Percentiles rank a stretch among this genome's conserved stretches.
Conservation (phyloP, 495 filamentous ascomycete species). For the Friedmanniomyces endolithicus region DNA sequence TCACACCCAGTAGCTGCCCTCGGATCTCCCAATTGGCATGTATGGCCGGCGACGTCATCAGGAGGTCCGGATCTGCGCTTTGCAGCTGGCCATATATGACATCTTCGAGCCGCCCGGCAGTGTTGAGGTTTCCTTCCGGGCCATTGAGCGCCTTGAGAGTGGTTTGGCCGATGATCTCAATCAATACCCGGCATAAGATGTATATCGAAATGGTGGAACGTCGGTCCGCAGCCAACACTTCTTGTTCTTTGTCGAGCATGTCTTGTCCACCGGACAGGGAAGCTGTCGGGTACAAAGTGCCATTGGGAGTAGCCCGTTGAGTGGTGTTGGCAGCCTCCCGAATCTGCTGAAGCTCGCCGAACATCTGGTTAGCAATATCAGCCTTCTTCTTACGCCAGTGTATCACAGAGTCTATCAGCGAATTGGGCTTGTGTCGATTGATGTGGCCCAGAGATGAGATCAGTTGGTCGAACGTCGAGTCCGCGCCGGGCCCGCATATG, state of each 20-base stretch:
- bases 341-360: conserved; percentile 7
- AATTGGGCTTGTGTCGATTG: conserved; percentile 81
- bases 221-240: conserved; percentile 64
- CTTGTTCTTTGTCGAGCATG: conserved; percentile 39
- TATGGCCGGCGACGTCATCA: conserved; percentile 64
- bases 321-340: conserved; percentile 2
- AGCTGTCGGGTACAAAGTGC: background rate
- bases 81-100: conserved; percentile 91
- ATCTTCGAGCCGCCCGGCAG: conserved; percentile 70
- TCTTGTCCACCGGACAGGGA: conserved; percentile 2
- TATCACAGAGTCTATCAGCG: conserved; percentile 95
- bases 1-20: conserved; percentile 77
- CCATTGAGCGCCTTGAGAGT: conserved; percentile 62
- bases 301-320: background rate
- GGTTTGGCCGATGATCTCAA: conserved; percentile 87
- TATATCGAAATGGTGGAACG: conserved; percentile 88
- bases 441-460: conserved; percentile 89
- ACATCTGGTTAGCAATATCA: conserved; percentile 48
- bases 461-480: conserved; percentile 87
- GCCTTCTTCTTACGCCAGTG: conserved; percentile 91
- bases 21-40: conserved; percentile 93
- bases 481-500: conserved; percentile 79
- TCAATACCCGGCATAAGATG: conserved; percentile 81
- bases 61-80: conserved; percentile 69
- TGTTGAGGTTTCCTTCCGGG: conserved; percentile 50